Evolutionary conservation across 164 flowering plant species (phyloP), one percentile per base, ranked within the genome.

Genomic region (Tinospora cordifolia): DNA sequence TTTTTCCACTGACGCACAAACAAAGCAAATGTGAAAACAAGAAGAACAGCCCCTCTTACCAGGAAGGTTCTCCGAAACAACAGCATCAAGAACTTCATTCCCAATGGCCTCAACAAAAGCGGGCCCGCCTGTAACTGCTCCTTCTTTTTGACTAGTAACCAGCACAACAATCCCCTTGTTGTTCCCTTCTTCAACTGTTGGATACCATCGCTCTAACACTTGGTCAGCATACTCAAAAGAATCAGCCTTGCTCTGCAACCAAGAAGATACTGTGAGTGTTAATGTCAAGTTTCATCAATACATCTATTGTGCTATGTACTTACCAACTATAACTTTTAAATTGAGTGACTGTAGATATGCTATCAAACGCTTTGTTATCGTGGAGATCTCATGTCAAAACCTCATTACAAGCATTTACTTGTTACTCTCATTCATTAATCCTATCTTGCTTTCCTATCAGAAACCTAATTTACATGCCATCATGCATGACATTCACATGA

Each of bases 181-280:
- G 76, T 82, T 88, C 17, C 99, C 99, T 71, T 89, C 91, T 79
- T 95, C 98, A 65, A 95, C 25, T 0, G 86, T 80, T 26, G 99
- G 99, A 79, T 95, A 95, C 99, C 97, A 95, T 0, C 76, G 74
- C 80, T 95, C 99, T 78, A 95, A 77, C 65, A 92, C 88, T 88
- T 89, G 96, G 76, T 92, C 97, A 38, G 97, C 97, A 73, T 88
- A 94, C 90, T 92, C 97, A 75, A 94, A 92, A 14, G 97, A 97
- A 86, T 92, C 98, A 62, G 98, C 98, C 85, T 90, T 92, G 88
- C 97, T 95, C 98, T 94, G 77, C 78, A 79, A 75, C 69, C 63
- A 66, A 71, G 36, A 30, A 30, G 36, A 30, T 30, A 30, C 36
- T 30, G 4, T 30, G 4, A 1, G 4, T 30, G 36, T 30, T 30